Conservation (phyloP, 2,329 filamentous ascomycete genomes). For the Phyllosticta citriasiana region DNA sequence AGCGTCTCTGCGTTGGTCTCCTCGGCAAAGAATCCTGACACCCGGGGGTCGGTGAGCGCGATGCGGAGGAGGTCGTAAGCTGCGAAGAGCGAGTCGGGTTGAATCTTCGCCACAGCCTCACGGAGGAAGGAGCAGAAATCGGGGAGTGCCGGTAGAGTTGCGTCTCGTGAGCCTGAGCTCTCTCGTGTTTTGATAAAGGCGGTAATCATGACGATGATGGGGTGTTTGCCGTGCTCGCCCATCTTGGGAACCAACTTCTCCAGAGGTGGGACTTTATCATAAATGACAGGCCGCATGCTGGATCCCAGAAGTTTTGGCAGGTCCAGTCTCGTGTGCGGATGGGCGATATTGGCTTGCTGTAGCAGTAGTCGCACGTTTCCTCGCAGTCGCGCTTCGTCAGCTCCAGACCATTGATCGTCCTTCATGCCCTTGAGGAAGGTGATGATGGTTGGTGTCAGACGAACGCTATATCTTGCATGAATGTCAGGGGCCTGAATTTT, state of each 20-base stretch:
- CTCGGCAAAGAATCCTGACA: conserved; percentile 75
- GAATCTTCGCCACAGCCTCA: conserved; percentile 45
- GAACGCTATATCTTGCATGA: conserved; percentile 55
- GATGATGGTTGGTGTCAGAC: conserved; percentile 79
- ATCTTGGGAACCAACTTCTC: conserved; percentile 75
- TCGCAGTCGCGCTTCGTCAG: conserved; percentile 48
- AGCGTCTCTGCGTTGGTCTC: conserved; percentile 49
- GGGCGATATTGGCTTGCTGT: conserved; percentile 63
- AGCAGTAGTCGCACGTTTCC: conserved; percentile 65
- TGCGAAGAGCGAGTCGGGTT: conserved; percentile 61
- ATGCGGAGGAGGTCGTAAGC: conserved; percentile 77
- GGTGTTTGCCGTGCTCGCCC: conserved; percentile 48
- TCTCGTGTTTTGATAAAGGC: conserved; percentile 59
- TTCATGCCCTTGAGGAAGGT: conserved; percentile 70
- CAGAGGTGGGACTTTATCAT: conserved; percentile 66
- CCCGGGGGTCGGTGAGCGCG: conserved; percentile 63
- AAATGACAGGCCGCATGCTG: conserved; percentile 59
- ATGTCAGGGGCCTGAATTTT: conserved; percentile 57
- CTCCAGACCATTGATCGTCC: conserved; percentile 72
- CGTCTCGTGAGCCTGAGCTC: conserved; percentile 50
- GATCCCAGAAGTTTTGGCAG: conserved; percentile 60
- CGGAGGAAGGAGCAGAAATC: conserved; percentile 54
- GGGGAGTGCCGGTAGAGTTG: conserved; percentile 60
- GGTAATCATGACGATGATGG: conserved; percentile 54
- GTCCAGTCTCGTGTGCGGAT: conserved; percentile 62